Evolutionary conservation across 2,329 filamentous ascomycete species (phyloP), one percentile per base, ranked within the genome.

Genomic region (Pseudogymnoascus sp.): DNA sequence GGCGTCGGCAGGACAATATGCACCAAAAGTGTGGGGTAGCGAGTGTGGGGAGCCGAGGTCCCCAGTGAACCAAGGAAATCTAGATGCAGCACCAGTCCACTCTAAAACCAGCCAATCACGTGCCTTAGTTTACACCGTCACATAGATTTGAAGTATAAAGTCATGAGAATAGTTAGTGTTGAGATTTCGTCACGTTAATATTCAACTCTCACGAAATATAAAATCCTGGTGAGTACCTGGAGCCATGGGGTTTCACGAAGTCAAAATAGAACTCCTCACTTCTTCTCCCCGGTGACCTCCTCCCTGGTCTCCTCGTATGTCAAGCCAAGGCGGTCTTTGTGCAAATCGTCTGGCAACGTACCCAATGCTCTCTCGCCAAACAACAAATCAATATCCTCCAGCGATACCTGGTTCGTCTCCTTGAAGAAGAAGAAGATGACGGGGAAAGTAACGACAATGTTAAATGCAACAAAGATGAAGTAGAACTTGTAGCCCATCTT

Each of bases 361-460:
- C 78, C 79, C n/a, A 71, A 57, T 4, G 78, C 78, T 9, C 77
- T 71, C 44, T 80, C 81, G 0, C 80, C 81, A 68, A 84, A 84
- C 1, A 84, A 72, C 24, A 81, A 66, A 66, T 84, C 81, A 62
- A 85, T 84, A 65, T 84, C 82, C 66, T 86, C 83, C 0, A 85
- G 72, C 3, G 74, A 76, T 36, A 80, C 72, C 35, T 54, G 68
- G 66, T 80, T 81, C 0, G 80, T 82, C 71, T 83, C 80, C 37
- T 74, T 79, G 69, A 84, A 83, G 61, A 80, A 71, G 61, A 81
- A 76, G 64, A 71, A 79, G 61, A 85, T 77, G 0, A 77, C 76
- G 0, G 74, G 72, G 1, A 79, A 61, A 0, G 76, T 74, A 15
- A 76, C 54, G 17, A 68, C 72, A 41, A 70, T 64, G 68, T 72